Base-by-base conservation (phyloP, 345 rosid genomes). In the Salix viminalis region DNA sequence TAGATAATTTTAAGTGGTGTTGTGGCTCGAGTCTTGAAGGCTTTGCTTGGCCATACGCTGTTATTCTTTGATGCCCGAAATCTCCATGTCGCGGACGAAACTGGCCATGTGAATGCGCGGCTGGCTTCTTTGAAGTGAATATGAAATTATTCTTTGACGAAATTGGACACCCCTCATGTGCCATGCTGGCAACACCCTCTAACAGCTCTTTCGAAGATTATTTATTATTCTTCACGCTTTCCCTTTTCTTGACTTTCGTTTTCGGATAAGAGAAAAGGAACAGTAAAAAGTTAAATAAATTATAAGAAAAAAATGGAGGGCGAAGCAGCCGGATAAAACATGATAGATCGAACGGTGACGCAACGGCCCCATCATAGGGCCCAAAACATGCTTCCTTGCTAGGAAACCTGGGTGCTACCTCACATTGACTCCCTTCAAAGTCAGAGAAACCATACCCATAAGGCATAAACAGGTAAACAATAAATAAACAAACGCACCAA, bases 341-440 rank as follows among this genome's bases (percentile, higher is more conserved):
- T 15, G 36, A n/a, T 36, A 69, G 60, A 46, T 15, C 39, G 16
- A 4, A 1, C 41, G 24, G 34, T 26, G 23, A 34, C 18, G 36
- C 32, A 46, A 70, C 75, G 13, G 23, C 67, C 74, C 69, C 67
- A 24, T 50, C 21, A 64, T 52, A 41, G 30, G 85, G 81, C 88
- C 39, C 44, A 65, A 74, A 77, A 48, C 80, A 80, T 82, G 87
- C 83, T 72, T 66, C 77, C 77, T 78, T 69, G 75, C 41, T 14
- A 67, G 85, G 79, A 67, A 77, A 82, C 77, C 71, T 71, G 74
- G 16, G 23, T 48, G 65, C 69, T 48, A 54, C 28, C 66, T 70
- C 79, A 64, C 34, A 19, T 81, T 77, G 73, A 75, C 81, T 69
- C 37, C 78, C 79, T 68, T 78, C 79, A 12, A 76, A 75, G 87